Percentiles rank a stretch among this genome's conserved stretches.
phyloP scores from a whole-genome alignment of 1,284 basidiomycete species.

The Omphalotus olearius region DNA sequence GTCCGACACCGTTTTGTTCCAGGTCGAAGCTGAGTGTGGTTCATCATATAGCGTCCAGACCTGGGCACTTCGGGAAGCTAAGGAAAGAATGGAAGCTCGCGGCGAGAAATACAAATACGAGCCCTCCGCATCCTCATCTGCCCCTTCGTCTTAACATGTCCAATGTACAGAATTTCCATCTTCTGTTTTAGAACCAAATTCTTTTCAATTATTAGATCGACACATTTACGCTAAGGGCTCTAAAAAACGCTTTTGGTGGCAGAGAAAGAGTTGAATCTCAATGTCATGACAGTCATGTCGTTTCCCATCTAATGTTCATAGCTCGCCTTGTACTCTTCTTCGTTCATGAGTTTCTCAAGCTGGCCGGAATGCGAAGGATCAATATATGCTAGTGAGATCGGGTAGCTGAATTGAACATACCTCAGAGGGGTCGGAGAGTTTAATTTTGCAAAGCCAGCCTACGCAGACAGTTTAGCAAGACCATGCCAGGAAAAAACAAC shows the following conservation, averaged over 20 bases:
- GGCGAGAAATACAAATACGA: conserved; percentile 84
- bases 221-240: too few relatives aligned
- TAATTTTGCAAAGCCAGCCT: conserved; percentile 98
- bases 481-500: not conserved
- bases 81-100: conserved; percentile 82
- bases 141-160: not conserved
- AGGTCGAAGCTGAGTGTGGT: conserved; percentile 3
- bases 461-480: conserved; percentile 3
- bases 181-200: not conserved
- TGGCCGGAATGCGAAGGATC: conserved; percentile 26
- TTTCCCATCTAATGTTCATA: conserved; percentile 43
- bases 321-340: conserved; percentile 75
- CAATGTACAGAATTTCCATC: not conserved
- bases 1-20: conserved; percentile 24
- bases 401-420: conserved; percentile 31
- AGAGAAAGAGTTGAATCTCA: too few relatives aligned
- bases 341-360: conserved; percentile 73
- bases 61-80: conserved; percentile 88
- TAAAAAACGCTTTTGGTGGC: too few relatives aligned
- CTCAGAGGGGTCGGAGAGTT: conserved; percentile 75
- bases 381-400: not conserved
- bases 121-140: conserved; percentile 25
- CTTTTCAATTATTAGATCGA: not conserved
- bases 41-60: conserved; percentile 65
- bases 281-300: too few relatives aligned